Conservation (phyloP, 2,329 filamentous ascomycete genomes). For the Juglanconis sp. region DNA sequence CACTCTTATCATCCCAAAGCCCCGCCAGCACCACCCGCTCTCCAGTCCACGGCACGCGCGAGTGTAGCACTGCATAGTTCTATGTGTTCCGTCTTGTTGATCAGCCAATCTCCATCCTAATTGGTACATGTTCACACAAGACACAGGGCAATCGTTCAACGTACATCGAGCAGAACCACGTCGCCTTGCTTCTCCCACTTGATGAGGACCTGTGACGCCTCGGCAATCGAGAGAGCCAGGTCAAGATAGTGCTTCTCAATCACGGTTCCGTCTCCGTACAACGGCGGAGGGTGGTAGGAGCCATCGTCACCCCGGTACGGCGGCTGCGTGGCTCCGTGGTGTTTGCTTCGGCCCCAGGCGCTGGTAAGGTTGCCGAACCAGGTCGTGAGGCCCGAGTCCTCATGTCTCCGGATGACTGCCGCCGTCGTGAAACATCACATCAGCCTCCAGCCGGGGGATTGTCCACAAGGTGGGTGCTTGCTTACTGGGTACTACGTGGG, state of each 20-base stretch:
- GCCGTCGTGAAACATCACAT: background rate
- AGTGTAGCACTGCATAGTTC: conserved; percentile 34
- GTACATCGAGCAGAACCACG: conserved; percentile 30
- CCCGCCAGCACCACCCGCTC: conserved; percentile 30
- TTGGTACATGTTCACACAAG: background rate
- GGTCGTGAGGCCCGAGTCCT: conserved; percentile 24
- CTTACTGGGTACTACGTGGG: conserved; percentile 29
- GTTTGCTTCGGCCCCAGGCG: conserved; percentile 31
- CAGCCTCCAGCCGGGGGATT: background rate
- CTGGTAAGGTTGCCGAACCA: conserved; percentile 35
- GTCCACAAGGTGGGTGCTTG: background rate
- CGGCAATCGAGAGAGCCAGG: conserved; percentile 26
- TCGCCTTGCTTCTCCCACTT: conserved; percentile 28
- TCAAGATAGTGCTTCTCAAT: conserved; percentile 30
- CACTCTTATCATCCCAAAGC: conserved; percentile 27
- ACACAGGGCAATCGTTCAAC: background rate
- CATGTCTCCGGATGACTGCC: conserved; percentile 27
- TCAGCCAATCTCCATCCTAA: background rate
- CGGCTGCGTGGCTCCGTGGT: conserved; percentile 30
- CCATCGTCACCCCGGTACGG: conserved; percentile 30
- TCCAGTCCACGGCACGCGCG: conserved; percentile 29
- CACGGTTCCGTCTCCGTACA: conserved; percentile 27
- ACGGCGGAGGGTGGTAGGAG: conserved; percentile 32
- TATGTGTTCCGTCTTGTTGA: conserved; percentile 4
- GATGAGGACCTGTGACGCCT: conserved; percentile 25